phyloP scores from a whole-genome alignment of 352 stramenopile species.

The Pythium phragmitis region DNA sequence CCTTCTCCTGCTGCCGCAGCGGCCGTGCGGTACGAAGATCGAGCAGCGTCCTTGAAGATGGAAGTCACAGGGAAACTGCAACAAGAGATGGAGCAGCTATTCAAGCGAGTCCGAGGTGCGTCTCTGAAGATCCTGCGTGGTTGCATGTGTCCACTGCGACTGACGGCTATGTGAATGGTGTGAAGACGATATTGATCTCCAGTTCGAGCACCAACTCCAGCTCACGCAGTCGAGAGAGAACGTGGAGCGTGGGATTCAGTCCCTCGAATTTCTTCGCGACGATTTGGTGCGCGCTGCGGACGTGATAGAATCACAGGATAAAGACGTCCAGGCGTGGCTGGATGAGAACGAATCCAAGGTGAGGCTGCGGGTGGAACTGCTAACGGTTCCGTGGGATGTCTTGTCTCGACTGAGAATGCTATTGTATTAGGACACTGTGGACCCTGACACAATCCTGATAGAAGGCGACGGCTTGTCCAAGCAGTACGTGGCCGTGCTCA shows the following conservation, averaged over 20 bases:
- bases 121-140: neutral
- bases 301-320: slow-evolving; percentile 58
- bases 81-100: slow-evolving; percentile 70
- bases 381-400: neutral
- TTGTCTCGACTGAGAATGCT: neutral
- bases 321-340: slow-evolving; percentile 62
- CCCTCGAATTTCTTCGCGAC: slow-evolving; percentile 66
- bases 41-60: slow-evolving; percentile 48
- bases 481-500: slow-evolving; percentile 53
- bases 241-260: slow-evolving; percentile 73
- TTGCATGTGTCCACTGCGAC: neutral
- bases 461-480: slow-evolving; percentile 75
- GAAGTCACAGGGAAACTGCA: slow-evolving; percentile 82
- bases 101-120: slow-evolving; percentile 75
- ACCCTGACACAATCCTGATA: slow-evolving; percentile 79
- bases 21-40: slow-evolving; percentile 44
- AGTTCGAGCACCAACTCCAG: slow-evolving; percentile 86
- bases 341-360: slow-evolving; percentile 77
- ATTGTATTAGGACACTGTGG: slow-evolving; percentile 49
- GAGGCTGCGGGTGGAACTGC: neutral
- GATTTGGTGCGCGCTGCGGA: slow-evolving; percentile 54
- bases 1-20: slow-evolving; percentile 15
- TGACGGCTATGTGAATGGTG: neutral
- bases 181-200: slow-evolving; percentile 75
- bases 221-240: slow-evolving; percentile 78